These are phyloP conservation scores for Diaporthe batatas DNA, from an alignment of 2,329 filamentous ascomycete genomes.

Conservation along the genomic window DNA sequence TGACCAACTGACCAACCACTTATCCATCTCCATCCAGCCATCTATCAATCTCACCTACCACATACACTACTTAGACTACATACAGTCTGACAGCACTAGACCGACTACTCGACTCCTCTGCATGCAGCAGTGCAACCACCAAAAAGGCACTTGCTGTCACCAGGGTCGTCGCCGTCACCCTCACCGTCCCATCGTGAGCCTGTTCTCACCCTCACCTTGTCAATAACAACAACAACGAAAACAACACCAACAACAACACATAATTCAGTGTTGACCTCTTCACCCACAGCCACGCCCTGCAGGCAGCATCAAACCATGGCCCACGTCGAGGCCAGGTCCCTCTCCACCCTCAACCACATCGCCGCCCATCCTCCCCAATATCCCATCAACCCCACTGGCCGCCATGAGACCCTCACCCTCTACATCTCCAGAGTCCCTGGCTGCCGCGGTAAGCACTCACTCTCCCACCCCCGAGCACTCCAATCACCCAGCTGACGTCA, in stretches of 20 bases:
- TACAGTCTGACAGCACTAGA: not conserved
- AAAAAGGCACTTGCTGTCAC: not conserved
- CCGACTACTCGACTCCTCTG: not conserved
- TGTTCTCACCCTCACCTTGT: not conserved
- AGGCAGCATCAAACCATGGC: slow-evolving; percentile 40
- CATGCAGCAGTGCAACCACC: not conserved
- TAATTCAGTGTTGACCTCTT: no score
- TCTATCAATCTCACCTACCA: not conserved
- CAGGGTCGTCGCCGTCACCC: not conserved
- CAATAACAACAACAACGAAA: not conserved
- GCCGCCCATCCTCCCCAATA: slow-evolving; percentile 90
- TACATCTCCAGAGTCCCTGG: slow-evolving; percentile 96
- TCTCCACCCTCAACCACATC: slow-evolving; percentile 82
- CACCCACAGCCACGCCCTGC: no score
- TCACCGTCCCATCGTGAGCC: not conserved
- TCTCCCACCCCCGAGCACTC: slow-evolving; percentile 37
- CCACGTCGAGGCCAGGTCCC: slow-evolving; percentile 82
- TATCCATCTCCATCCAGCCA: not conserved
- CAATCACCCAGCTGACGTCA: slow-evolving; percentile 40
- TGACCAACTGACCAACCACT: not conserved
- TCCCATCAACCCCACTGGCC: slow-evolving; percentile 79
- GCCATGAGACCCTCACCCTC: slow-evolving; percentile 79
- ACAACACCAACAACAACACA: not conserved
- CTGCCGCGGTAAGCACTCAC: slow-evolving; percentile 76
- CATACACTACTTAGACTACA: no score